These are phyloP conservation scores for Pyrenophora graminea DNA, from an alignment of 2,329 filamentous ascomycete genomes.

Conservation along the genomic window DNA sequence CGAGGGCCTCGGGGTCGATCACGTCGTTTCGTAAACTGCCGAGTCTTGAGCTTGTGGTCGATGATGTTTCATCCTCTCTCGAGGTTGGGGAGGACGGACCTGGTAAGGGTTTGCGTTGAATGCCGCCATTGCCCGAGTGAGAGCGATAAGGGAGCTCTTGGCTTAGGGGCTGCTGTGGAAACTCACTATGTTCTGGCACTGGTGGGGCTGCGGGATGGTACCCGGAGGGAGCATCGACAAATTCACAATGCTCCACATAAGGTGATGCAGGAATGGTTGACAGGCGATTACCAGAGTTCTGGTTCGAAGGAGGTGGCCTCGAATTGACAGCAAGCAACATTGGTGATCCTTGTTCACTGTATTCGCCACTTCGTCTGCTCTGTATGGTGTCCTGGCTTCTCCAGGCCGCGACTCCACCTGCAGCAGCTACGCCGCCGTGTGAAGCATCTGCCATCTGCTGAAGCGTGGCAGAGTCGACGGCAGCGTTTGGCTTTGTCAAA, in stretches of 20 bases:
- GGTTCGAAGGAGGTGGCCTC: conserved; percentile 62
- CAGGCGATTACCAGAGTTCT: conserved; percentile 43
- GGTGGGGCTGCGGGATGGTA: conserved; percentile 42
- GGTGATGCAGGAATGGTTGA: conserved; percentile 55
- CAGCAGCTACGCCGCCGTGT: conserved; percentile 49
- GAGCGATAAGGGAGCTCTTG: conserved; percentile 33
- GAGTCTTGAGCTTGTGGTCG: conserved; percentile 49
- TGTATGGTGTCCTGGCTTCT: conserved; percentile 38
- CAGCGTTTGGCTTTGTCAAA: conserved; percentile 77
- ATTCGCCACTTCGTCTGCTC: conserved; percentile 40
- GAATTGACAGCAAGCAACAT: conserved; percentile 50
- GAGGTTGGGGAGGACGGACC: conserved; percentile 47
- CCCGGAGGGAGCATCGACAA: conserved; percentile 34
- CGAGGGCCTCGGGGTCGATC: conserved; percentile 53
- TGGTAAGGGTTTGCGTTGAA: conserved; percentile 49
- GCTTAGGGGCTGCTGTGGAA: conserved; percentile 28
- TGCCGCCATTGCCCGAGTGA: conserved; percentile 31
- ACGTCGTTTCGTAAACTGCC: conserved; percentile 50
- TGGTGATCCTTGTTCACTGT: conserved; percentile 25
- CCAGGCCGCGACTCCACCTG: conserved; percentile 50
- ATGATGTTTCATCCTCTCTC: conserved; percentile 41
- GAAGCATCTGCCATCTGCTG: conserved; percentile 76
- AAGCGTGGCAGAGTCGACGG: conserved; percentile 80
- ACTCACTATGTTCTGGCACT: conserved; percentile 43
- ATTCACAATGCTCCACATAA: conserved; percentile 47